A percentile compares a stretch with the other conserved stretches of the same genome.
phyloP scores from a whole-genome alignment of 1,284 basidiomycete species.

The Apiotrichum gamsii region DNA sequence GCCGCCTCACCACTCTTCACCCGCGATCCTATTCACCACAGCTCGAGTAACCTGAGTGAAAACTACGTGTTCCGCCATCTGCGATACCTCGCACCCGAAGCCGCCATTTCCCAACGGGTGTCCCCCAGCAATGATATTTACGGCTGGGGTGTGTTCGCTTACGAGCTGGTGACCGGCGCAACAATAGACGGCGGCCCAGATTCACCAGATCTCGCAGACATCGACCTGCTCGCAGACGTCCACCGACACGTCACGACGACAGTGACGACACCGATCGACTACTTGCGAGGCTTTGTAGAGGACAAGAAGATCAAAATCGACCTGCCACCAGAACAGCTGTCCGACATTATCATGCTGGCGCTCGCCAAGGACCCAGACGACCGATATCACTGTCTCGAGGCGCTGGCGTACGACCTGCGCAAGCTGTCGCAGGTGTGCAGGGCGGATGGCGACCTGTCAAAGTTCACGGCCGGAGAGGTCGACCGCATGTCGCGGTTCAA shows the following conservation, averaged over 20 bases:
- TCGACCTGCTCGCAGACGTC: constrained; percentile 31
- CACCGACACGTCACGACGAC: constrained; percentile 29
- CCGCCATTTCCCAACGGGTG: constrained; percentile 21
- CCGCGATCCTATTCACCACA: constrained; percentile 17
- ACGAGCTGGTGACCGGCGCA: constrained; percentile 34
- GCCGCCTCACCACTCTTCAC: constrained; percentile 16
- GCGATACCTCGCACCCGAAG: constrained; percentile 38
- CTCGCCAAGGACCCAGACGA: constrained; percentile 32
- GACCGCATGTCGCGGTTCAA: constrained; percentile 32
- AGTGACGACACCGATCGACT: constrained; percentile 20
- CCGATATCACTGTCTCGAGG: constrained; percentile 31
- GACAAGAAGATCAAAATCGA: constrained; percentile 6
- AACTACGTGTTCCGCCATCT: constrained; percentile 27
- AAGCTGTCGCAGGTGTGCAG: constrained; percentile 25
- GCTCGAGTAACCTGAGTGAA: constrained; percentile 19
- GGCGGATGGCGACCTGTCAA: constrained; percentile 22
- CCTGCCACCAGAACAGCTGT: constrained; percentile 28
- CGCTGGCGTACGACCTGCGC: constrained; percentile 35
- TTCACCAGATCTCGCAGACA: constrained; percentile 18
- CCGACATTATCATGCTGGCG: constrained; percentile 38
- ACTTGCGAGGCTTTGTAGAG: constrained; percentile 15
- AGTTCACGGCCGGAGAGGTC: constrained; percentile 33
- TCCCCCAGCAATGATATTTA: constrained; percentile 33
- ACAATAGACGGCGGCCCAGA: constrained; percentile 31
- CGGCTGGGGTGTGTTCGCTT: constrained; percentile 36